Evolutionary conservation across 345 rosid genomes (phyloP), one percentile per base, ranked within the genome.

Genomic region (Gossypium herbaceum): DNA sequence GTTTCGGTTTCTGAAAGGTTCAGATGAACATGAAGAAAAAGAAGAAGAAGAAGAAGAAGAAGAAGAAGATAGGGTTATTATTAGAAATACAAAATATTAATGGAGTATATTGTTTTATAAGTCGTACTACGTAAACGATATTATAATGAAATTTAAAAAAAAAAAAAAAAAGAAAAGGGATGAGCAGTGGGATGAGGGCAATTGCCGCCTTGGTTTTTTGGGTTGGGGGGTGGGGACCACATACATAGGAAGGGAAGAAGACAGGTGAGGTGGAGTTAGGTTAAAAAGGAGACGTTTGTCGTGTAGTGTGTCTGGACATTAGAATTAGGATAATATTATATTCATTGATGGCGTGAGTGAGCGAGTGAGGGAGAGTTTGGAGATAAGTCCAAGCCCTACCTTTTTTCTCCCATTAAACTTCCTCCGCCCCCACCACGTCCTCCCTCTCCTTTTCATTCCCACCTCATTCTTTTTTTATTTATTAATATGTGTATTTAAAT

Each of bases 201-300:
- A 16, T 9, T 54, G 78, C 78, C 51, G 73, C 39, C 73, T 7
- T 13, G 10, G 62, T 6, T 1, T 20, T 20, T 20, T 20, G 22
- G 22, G 22, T 20, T 1, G 22, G 22, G 22, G 1, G 29, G 19
- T 60, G 45, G 54, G 68, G 52, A 45, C 54, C 54, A 41, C 59
- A 52, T 34, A 4, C 39, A 44, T 10, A 27, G 13, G 48, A 60
- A 19, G 19, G 60, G 52, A 48, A 48, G 5, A 65, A 10, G 12
- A 51, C 25, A 19, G 9, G 62, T n/a, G 19, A 59, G 4, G 29
- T 12, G 9, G 24, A 39, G 25, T 24, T 27, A 1, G 41, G 3
- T 39, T 17, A 73, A 81, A 77, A 81, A 81, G 78, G 11, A 0
- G 0, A 1, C 7, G 7, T 71, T 81, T 77, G 81, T 78, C 84